Base-by-base conservation (phyloP, 106 monocot species). In the Alisma plantagoaquatica region DNA sequence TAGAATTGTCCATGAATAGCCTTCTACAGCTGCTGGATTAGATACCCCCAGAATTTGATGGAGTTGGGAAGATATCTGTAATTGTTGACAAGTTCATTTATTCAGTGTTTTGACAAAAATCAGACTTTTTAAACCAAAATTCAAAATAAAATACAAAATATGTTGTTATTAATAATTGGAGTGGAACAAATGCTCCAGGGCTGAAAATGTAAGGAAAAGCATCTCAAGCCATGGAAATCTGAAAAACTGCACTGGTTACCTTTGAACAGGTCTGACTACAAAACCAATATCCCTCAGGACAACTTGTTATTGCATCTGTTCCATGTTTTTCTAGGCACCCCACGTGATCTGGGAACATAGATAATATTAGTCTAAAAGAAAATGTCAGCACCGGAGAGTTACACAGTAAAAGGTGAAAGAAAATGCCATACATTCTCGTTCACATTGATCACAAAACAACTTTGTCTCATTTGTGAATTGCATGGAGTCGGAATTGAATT, bases 381-480 rank as follows among this genome's bases (percentile, higher is more conserved):
- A n/a, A n/a, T n/a, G n/a, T n/a, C n/a, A n/a, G n/a, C n/a, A n/a
- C n/a, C n/a, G n/a, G n/a, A n/a, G n/a, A n/a, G n/a, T n/a, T n/a
- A n/a, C n/a, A n/a, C n/a, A n/a, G n/a, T n/a, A n/a, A n/a, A n/a
- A 54, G 27, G 6, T 35, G 31, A 33, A 21, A 42, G 2, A 18
- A 68, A 29, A 59, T 78, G n/a, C n/a, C n/a, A 6, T 60, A 84
- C 83, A 78, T 72, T 78, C 78, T 26, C 71, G 59, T 41, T 72
- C 75, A 24, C 81, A 81, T 48, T 87, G 81, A 67, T 87, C 87
- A 78, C 81, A 86, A 41, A 54, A 78, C 50, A 87, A 30, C 14
- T 73, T 27, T 66, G 81, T 72, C 46, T 66, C 61, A 17, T 60
- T 71, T 21, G 74, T 77, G 43, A 86, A 72, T 14, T 57, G 57